A percentile compares a stretch with the other conserved stretches of the same genome.
Evolutionary conservation across 225 moss, liverwort and hornwort species (phyloP).

Genomic region (Pseudisothecium myosuroides): DNA sequence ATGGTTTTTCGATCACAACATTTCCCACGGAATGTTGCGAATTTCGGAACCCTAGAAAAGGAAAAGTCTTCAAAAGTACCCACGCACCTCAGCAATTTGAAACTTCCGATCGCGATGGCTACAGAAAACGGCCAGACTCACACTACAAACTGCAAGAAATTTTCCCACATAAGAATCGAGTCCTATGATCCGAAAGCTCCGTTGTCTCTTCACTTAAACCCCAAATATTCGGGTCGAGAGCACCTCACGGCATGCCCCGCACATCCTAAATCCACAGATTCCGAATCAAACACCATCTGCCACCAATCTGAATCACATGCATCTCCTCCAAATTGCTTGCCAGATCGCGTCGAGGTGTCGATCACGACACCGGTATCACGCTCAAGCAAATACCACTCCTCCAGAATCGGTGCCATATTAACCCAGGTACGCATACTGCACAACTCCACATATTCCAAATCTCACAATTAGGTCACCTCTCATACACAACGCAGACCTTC

Average conservation of each 20-base stretch:
- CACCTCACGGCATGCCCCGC: background rate
- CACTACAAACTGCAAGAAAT: background rate
- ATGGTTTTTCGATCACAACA: background rate
- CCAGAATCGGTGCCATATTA: background rate
- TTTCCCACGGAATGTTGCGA: background rate
- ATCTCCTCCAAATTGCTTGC: background rate
- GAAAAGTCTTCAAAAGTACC: background rate
- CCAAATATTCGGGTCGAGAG: background rate
- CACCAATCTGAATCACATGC: background rate
- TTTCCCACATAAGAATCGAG: background rate
- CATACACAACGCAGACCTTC: background rate
- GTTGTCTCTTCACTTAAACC: background rate
- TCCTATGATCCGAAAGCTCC: background rate
- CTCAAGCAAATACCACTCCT: background rate
- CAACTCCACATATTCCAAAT: background rate
- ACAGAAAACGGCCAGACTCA: background rate
- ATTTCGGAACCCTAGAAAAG: background rate
- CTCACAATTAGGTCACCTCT: background rate
- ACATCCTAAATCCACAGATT: background rate
- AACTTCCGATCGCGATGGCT: background rate
- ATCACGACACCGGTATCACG: background rate
- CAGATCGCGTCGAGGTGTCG: background rate
- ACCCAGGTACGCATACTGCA: background rate
- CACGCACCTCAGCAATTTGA: background rate
- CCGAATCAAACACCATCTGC: background rate